A percentile compares a stretch with the other conserved stretches of the same genome.
Evolutionary conservation across 1,284 basidiomycete genomes (phyloP).

Genomic region (Leccinum subrobustum): DNA sequence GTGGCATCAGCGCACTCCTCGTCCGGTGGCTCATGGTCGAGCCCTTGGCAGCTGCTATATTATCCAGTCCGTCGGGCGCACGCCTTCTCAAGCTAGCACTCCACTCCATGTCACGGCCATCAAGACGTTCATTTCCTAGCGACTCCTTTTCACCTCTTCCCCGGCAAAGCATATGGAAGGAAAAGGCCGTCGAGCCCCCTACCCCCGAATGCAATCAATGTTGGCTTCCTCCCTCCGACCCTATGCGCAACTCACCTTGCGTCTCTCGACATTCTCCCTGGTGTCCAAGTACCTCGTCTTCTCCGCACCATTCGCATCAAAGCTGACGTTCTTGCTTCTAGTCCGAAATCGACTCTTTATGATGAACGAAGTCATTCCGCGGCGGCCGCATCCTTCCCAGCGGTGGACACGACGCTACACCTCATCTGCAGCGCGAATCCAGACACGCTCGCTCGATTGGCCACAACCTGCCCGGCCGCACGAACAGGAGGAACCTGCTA

Average conservation of each 20-base stretch:
- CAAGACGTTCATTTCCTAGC: slow-evolving; percentile 33
- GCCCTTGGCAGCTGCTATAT: slow-evolving; percentile 27
- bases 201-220: slow-evolving; percentile 31
- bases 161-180: slow-evolving; percentile 51
- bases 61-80: slow-evolving; percentile 18
- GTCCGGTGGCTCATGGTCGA: slow-evolving; percentile 31
- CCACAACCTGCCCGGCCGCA: slow-evolving; percentile 5
- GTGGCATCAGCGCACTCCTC: slow-evolving; percentile 1
- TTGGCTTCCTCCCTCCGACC: slow-evolving; percentile 13
- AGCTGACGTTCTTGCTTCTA: slow-evolving; percentile 19
- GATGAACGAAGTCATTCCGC: slow-evolving; percentile 33
- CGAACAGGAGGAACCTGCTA: slow-evolving; percentile 7
- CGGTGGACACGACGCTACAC: slow-evolving; percentile 27
- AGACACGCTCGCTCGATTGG: slow-evolving; percentile 11
- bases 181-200: slow-evolving; percentile 37
- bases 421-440: slow-evolving; percentile 29
- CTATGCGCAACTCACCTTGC: slow-evolving; percentile 42
- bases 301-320: neutral
- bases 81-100: slow-evolving; percentile 24
- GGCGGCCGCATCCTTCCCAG: slow-evolving; percentile 27
- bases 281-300: slow-evolving; percentile 35
- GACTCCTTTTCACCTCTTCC: slow-evolving; percentile 58
- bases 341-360: slow-evolving; percentile 34
- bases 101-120: slow-evolving; percentile 26
- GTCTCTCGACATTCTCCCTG: slow-evolving; percentile 41